Evolutionary conservation across 805 yeast species (phyloP).

Genomic region (Spathaspora passalidarum): DNA sequence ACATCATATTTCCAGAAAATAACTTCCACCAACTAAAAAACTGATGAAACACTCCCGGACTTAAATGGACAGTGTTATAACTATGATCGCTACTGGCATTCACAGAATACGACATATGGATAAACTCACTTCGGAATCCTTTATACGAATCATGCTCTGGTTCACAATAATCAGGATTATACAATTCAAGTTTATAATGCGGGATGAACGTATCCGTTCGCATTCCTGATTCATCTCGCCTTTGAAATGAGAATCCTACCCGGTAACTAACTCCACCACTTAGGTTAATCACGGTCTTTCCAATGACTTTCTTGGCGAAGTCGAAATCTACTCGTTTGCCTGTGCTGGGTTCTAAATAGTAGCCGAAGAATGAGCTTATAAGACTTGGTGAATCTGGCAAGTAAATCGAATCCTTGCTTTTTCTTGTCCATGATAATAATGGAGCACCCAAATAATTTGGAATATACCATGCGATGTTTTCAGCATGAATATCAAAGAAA

Average conservation of each 20-base stretch:
- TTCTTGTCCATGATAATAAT: conserved; percentile 57
- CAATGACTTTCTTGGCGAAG: conserved; percentile 23
- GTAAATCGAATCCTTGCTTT: conserved; percentile 41
- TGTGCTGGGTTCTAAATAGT: conserved; percentile 32
- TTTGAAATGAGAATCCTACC: conserved; percentile 57
- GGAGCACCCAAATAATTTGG: conserved; percentile 66
- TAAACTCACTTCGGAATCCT: conserved; percentile 38
- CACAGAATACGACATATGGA: conserved; percentile 41
- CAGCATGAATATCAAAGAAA: conserved; percentile 62
- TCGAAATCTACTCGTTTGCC: conserved; percentile 6
- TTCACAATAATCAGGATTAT: conserved; percentile 51
- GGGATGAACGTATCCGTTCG: conserved; percentile 50
- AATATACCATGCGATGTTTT: conserved; percentile 63
- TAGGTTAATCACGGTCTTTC: conserved; percentile 54
- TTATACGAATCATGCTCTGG: conserved; percentile 37
- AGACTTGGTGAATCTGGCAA: conserved; percentile 44
- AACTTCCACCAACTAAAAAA: conserved; percentile 85
- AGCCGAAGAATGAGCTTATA: conserved; percentile 47
- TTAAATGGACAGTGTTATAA: conserved; percentile 72
- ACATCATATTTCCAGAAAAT: conserved; percentile 72
- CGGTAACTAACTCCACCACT: conserved; percentile 60
- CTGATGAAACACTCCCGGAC: conserved; percentile 64
- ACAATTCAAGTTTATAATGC: conserved; percentile 57
- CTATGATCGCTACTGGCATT: conserved; percentile 33
- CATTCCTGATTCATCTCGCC: conserved; percentile 24